These are phyloP conservation scores for Candida sanyiensis DNA, from an alignment of 805 yeast genomes.

Conservation along the genomic window DNA sequence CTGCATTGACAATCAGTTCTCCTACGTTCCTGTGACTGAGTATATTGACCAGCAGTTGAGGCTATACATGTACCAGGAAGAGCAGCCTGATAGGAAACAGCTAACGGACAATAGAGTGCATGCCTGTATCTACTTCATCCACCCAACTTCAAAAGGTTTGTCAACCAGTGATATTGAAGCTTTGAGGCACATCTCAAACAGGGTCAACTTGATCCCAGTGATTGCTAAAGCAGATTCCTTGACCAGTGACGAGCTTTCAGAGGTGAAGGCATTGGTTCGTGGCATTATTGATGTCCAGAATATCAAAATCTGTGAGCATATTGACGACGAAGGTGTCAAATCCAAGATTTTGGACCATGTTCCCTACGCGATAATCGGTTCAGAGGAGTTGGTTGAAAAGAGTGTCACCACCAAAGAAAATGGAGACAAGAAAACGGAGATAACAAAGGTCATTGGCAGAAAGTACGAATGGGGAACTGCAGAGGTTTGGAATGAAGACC, in stretches of 20 bases:
- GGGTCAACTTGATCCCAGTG: constrained; percentile 80
- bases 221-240: constrained; percentile 51
- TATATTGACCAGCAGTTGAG: constrained; percentile 79
- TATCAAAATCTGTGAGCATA: constrained; percentile 53
- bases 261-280: constrained; percentile 50
- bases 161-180: constrained; percentile 65
- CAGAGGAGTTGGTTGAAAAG: constrained; percentile 41
- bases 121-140: constrained; percentile 77
- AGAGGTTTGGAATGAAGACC: constrained; percentile 70
- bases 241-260: constrained; percentile 47
- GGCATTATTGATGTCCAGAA: constrained; percentile 45
- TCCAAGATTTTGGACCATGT: constrained; percentile 34
- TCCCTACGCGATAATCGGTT: constrained; percentile 72
- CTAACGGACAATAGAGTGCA: constrained; percentile 68
- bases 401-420: constrained; percentile 27
- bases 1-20: constrained; percentile 53
- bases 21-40: constrained; percentile 64
- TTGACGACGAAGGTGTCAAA: constrained; percentile 33
- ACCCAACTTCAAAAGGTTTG: constrained; percentile 59
- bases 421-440: constrained; percentile 25
- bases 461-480: constrained; percentile 82
- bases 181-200: constrained; percentile 61
- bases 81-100: constrained; percentile 56
- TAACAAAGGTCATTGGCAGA: constrained; percentile 56
- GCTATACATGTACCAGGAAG: constrained; percentile 64